Conservation (phyloP, 2,329 filamentous ascomycete species). For the Diaporthe sp. region DNA sequence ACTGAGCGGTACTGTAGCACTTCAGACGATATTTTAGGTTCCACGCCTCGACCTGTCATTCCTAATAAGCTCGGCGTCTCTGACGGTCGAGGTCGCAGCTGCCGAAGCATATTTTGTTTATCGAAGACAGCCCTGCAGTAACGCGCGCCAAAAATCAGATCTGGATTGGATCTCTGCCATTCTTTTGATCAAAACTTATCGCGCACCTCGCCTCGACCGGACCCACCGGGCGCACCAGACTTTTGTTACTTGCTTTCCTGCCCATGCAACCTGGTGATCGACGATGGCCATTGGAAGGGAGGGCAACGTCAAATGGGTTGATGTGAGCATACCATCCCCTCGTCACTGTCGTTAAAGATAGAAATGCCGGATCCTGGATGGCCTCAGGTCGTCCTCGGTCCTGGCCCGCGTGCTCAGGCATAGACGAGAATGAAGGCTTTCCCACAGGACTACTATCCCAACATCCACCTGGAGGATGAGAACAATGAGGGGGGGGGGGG, state of each 20-base stretch:
- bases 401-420: background rate
- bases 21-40: background rate
- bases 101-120: background rate
- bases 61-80: slow-evolving; percentile 1
- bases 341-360: background rate
- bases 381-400: background rate
- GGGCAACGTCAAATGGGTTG: slow-evolving; percentile 71
- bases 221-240: background rate
- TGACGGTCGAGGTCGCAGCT: background rate
- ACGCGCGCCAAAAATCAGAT: background rate
- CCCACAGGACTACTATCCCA: background rate
- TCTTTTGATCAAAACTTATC: background rate
- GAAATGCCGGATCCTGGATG: too few species aligned
- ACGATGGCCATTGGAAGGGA: slow-evolving; percentile 60
- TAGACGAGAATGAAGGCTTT: background rate
- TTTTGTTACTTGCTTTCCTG: background rate
- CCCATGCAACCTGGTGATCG: background rate
- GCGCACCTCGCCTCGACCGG: background rate
- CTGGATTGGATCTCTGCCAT: background rate
- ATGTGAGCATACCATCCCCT: slow-evolving; percentile 60
- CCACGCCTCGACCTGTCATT: background rate
- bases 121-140: background rate
- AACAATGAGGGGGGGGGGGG: background rate
- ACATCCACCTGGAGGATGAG: slow-evolving; percentile 15
- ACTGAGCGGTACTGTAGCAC: background rate